Conservation (phyloP, 805 yeast species). For the Saccharomyces eubayanus region DNA sequence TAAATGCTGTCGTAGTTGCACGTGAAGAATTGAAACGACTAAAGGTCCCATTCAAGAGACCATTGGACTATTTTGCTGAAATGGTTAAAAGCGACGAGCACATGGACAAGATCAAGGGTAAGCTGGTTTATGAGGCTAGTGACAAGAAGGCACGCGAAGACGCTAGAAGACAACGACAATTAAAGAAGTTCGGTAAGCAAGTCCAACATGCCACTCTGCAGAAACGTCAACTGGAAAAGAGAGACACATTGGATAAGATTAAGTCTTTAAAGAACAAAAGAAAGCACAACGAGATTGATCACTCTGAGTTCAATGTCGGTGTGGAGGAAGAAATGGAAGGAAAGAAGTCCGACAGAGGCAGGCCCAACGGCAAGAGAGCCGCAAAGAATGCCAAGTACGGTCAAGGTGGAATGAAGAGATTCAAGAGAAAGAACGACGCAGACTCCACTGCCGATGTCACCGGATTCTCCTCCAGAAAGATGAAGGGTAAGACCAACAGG, state of each 20-base stretch:
- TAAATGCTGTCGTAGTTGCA: conserved; percentile 71
- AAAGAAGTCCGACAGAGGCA: conserved; percentile 19
- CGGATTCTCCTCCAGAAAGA: conserved; percentile 45
- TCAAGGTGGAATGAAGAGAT: conserved; percentile 69
- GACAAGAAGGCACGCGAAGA: conserved; percentile 88
- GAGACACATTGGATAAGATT: conserved; percentile 80
- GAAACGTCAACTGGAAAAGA: conserved; percentile 88
- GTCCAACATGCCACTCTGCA: conserved; percentile 90
- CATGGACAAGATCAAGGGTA: conserved; percentile 85
- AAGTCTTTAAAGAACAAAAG: conserved; percentile 87
- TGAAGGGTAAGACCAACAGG: conserved; percentile 42
- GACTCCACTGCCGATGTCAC: conserved; percentile 61
- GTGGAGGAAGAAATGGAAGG: conserved; percentile 72
- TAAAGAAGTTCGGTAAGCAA: conserved; percentile 96
- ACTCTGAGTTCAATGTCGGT: conserved; percentile 66
- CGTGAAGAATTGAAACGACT: conserved; percentile 56
- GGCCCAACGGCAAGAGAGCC: conserved; percentile 53
- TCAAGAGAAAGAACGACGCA: conserved; percentile 64
- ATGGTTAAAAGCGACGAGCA: conserved; percentile 98
- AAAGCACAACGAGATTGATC: conserved; percentile 57
- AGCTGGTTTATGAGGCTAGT: conserved; percentile 68
- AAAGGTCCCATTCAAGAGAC: conserved; percentile 84
- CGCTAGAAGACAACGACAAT: conserved; percentile 86
- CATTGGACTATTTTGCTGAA: conserved; percentile 94
- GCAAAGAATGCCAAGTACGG: conserved; percentile 74